Base-by-base conservation (phyloP, 257 asterid species). In the Hygrophila difformis region DNA sequence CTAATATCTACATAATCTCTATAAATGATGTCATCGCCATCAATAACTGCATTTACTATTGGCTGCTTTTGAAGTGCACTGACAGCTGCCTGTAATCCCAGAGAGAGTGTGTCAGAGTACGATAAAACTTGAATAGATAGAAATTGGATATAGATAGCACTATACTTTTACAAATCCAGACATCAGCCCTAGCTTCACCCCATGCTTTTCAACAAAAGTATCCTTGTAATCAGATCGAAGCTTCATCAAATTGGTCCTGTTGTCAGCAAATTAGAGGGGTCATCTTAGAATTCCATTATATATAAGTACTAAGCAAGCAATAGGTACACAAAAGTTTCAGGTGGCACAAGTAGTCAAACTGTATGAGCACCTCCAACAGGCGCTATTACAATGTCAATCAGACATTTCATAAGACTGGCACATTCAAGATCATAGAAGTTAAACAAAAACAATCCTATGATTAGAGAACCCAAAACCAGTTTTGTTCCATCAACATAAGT, bases 181-280 rank as follows among this genome's bases (percentile, higher is more conserved):
- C 99, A 80, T 86, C 14, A 91, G 71, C 12, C 99, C 99, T 49
- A 86, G 75, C 66, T 91, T 91, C 69, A 82, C 99, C 17, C 99
- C 99, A 60, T 91, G 99, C 67, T 91, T 91, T 70, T 86, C 96
- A 61, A 62, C 68, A 67, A 82, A 91, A 31, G 94, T 71, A 60
- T 91, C 96, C 72, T 86, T 91, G 85, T 86, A 91, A 53, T 91
- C 96, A 23, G 95, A 82, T 42, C 95, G 87, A 51, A 91, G 94
- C 66, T 91, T 80, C 99, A 86, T 91, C 72, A 91, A 70, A 66
- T 91, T 91, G 15, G 95, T 91, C 98, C 98, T 91, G 87, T 47
- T 57, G 44, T 13, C 59, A 44, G 16, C 28, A 18, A n/a, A 43
- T 18, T 35, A 55, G 12, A 29, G 42, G 55, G 16, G 13, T 4